Evolutionary conservation across 768 basidiomycete species (phyloP).

Genomic region (Tricholoma terreum): DNA sequence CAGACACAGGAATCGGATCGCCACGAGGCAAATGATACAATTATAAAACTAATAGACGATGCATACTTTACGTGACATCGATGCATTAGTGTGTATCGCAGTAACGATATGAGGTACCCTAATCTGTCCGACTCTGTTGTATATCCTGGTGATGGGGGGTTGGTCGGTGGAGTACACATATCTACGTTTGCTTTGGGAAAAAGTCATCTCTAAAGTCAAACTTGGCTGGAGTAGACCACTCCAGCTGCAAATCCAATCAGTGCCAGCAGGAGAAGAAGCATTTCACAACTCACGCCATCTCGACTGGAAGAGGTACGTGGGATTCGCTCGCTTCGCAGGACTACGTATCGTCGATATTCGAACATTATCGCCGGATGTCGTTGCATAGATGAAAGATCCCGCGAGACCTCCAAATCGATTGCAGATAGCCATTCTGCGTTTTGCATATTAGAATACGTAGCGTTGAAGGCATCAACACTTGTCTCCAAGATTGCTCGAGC

Average conservation of each 20-base stretch:
- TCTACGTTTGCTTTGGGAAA: slow-evolving; percentile 18
- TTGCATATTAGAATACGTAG: slow-evolving; percentile 33
- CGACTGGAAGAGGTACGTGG: slow-evolving; percentile 15
- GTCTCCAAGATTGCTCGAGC: slow-evolving; percentile 42
- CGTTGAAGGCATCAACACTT: slow-evolving; percentile 40
- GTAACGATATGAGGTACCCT: no score
- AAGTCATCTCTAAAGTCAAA: slow-evolving; percentile 65
- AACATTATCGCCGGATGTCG: slow-evolving; percentile 61
- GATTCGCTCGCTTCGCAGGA: slow-evolving; percentile 43
- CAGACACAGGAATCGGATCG: slow-evolving; percentile 15
- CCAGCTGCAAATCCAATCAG: slow-evolving; percentile 41
- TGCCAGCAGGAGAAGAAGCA: not conserved
- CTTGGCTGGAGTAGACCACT: slow-evolving; percentile 42
- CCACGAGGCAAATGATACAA: slow-evolving; percentile 18
- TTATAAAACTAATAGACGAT: slow-evolving; percentile 16
- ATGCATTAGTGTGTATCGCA: not conserved
- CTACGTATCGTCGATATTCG: slow-evolving; percentile 62
- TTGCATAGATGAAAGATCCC: slow-evolving; percentile 53
- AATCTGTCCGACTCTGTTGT: no score
- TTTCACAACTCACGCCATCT: slow-evolving; percentile 46
- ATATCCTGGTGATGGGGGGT: no score
- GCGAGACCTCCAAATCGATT: slow-evolving; percentile 45
- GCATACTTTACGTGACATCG: slow-evolving; percentile 9
- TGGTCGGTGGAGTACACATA: not conserved
- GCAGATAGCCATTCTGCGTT: slow-evolving; percentile 29